These are phyloP conservation scores for Mallotus japonicus DNA, from an alignment of 441 rosid species.

Conservation along the genomic window DNA sequence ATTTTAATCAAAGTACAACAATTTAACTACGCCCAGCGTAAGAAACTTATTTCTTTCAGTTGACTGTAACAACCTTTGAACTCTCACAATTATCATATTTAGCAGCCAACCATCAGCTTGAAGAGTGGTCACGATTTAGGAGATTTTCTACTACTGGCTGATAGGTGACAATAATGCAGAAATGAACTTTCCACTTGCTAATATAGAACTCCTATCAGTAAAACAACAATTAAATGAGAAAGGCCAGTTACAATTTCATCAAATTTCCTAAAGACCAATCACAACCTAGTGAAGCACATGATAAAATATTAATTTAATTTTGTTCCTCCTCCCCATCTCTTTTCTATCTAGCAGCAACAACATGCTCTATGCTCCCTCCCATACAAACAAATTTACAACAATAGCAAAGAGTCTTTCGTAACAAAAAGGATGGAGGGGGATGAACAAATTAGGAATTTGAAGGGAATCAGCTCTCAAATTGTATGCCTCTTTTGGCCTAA, in stretches of 20 bases:
- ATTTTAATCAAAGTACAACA: too few relatives aligned
- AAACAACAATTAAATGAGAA: not conserved
- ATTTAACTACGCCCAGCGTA: too few relatives aligned
- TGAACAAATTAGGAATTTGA: conserved; percentile 27
- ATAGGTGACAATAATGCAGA: not conserved
- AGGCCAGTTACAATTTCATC: conserved; percentile 8
- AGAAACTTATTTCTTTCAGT: too few relatives aligned
- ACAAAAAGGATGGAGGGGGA: conserved; percentile 13
- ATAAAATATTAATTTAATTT: conserved; percentile 17
- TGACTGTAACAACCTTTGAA: too few relatives aligned
- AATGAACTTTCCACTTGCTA: not conserved
- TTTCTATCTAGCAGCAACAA: conserved; percentile 16
- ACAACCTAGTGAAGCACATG: conserved; percentile 16
- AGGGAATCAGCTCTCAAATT: conserved; percentile 25
- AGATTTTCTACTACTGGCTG: too few relatives aligned
- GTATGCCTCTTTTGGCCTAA: conserved; percentile 36
- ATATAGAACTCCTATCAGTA: not conserved
- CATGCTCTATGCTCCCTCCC: conserved; percentile 28
- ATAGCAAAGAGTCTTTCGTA: conserved; percentile 12
- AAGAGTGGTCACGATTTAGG: too few relatives aligned
- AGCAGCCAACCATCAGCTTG: too few relatives aligned
- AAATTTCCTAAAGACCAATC: not conserved
- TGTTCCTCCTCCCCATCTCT: conserved; percentile 20
- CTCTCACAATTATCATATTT: too few relatives aligned
- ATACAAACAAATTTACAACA: conserved; percentile 31